Evolutionary conservation across 768 basidiomycete species (phyloP), one percentile per base, ranked within the genome.

Genomic region (Boletus eberwhitei): DNA sequence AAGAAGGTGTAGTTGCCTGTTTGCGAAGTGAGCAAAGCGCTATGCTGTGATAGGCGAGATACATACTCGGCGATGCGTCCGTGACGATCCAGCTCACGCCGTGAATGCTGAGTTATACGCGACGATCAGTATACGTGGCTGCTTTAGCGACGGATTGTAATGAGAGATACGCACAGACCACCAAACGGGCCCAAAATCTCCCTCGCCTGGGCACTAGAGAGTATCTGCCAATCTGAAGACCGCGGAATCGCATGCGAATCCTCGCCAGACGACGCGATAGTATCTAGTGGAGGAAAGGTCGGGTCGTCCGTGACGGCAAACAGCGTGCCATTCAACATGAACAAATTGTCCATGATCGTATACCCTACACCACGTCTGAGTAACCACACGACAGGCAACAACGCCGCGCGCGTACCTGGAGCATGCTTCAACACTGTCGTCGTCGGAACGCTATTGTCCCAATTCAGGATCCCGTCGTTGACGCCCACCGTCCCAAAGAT

Each of bases 291-390:
- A 1, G 92, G 93, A 47, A 92, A 79, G 2, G 76, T 68, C 6
- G 78, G 77, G 55, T 84, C 75, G 65, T 93, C 85, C 5, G 86
- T 81, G 35, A 95, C 85, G 54, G 95, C 69, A 68, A 84, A 90
- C 56, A 91, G 79, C 3, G 83, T 83, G 11, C 85, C 84, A 59
- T 88, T 84, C 61, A 80, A 75, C n/a, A 88, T 71, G 63, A 87
- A 82, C n/a, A 91, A 77, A 56, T 90, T 87, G 62, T 94, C 90
- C 52, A 95, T 74, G 41, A 93, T 81, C 1, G 89, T 92, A 72
- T 85, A 90, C 4, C 93, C 93, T 94, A 60, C 35, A 39, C 32
- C 35, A 43, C 12, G 24, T 53, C 50, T 55, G 31, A 63, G 49
- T 36, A 24, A 32, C 21, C 12, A 16, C 44, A 7, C 8, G 6